Conservation (phyloP, 257 asterid species). For the Vinca minor region DNA sequence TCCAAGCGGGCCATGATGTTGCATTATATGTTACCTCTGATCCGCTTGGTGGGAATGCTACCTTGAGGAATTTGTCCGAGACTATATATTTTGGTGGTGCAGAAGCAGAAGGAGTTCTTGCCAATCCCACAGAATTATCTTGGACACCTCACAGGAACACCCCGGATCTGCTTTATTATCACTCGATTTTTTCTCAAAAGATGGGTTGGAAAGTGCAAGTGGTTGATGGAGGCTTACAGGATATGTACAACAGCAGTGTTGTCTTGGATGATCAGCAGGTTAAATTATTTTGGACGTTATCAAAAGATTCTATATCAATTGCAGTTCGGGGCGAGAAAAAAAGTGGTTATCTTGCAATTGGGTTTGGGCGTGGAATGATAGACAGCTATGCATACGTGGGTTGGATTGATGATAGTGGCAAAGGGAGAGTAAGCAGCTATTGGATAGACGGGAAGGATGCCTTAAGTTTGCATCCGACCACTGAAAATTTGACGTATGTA, state of each 20-base stretch:
- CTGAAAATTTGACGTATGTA: slow-evolving; percentile 76
- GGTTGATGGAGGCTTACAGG: slow-evolving; percentile 95
- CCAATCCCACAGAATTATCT: slow-evolving; percentile 63
- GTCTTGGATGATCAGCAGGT: slow-evolving; percentile 96
- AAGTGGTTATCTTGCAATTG: slow-evolving; percentile 92
- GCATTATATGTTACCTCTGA: slow-evolving; percentile 95
- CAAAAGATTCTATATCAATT: slow-evolving; percentile 70
- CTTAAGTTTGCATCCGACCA: slow-evolving; percentile 55
- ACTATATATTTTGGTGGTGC: slow-evolving; percentile 91
- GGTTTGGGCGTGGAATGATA: slow-evolving; percentile 87
- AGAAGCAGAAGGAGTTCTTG: slow-evolving; percentile 85
- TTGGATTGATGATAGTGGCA: slow-evolving; percentile 74
- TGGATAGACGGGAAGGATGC: slow-evolving; percentile 81
- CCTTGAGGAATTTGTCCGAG: slow-evolving; percentile 71
- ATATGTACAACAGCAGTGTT: slow-evolving; percentile 87
- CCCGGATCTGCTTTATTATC: slow-evolving; percentile 88
- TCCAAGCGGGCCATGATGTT: slow-evolving; percentile 97
- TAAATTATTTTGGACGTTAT: slow-evolving; percentile 84
- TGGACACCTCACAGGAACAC: slow-evolving; percentile 98
- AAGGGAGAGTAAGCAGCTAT: slow-evolving; percentile 80
- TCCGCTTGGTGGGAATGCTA: slow-evolving; percentile 95
- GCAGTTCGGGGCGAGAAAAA: slow-evolving; percentile 92
- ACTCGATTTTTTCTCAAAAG: slow-evolving; percentile 64
- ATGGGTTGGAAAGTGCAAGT: slow-evolving; percentile 99
- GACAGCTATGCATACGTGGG: slow-evolving; percentile 86